phyloP scores from a whole-genome alignment of 2,329 filamentous ascomycete species.

The Aspergillus uvarum region DNA sequence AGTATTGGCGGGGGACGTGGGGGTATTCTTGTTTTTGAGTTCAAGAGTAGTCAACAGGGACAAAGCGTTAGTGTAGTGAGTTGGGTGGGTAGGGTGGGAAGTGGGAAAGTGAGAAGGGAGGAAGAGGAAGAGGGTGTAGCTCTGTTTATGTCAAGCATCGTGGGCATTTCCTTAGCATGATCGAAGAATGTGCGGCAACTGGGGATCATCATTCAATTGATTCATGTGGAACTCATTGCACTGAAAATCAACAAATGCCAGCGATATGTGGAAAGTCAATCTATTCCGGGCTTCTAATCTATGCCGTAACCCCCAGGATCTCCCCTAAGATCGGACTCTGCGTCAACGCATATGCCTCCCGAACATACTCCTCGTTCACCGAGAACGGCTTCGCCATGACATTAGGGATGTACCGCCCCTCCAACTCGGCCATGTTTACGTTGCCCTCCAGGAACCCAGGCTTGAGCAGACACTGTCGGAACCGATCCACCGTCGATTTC shows the following conservation, averaged over 20 bases:
- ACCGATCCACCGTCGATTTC: constrained; percentile 93
- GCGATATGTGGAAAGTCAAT: too few species aligned
- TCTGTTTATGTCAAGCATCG: too few species aligned
- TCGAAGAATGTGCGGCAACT: too few species aligned
- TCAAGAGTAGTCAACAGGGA: too few species aligned
- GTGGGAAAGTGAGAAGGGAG: too few species aligned
- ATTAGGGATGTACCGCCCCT: constrained; percentile 97
- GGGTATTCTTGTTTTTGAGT: background rate
- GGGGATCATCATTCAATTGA: too few species aligned
- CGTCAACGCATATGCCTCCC: constrained; percentile 90
- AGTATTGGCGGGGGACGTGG: constrained; percentile 2
- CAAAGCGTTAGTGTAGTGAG: too few species aligned
- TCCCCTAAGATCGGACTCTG: constrained; percentile 39
- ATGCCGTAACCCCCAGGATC: constrained; percentile 9
- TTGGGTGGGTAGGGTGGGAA: too few species aligned
- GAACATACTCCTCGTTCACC: constrained; percentile 94
- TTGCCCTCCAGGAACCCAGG: constrained; percentile 44
- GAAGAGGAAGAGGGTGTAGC: too few species aligned
- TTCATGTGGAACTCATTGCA: too few species aligned
- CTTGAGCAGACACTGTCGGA: constrained; percentile 75
- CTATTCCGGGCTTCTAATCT: background rate
- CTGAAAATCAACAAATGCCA: too few species aligned
- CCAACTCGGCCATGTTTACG: constrained; percentile 88
- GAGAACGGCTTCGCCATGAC: constrained; percentile 92
- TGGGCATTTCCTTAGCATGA: too few species aligned